Evolutionary conservation across 2,329 filamentous ascomycete species (phyloP).

Genomic region (Colletotrichum sp.): DNA sequence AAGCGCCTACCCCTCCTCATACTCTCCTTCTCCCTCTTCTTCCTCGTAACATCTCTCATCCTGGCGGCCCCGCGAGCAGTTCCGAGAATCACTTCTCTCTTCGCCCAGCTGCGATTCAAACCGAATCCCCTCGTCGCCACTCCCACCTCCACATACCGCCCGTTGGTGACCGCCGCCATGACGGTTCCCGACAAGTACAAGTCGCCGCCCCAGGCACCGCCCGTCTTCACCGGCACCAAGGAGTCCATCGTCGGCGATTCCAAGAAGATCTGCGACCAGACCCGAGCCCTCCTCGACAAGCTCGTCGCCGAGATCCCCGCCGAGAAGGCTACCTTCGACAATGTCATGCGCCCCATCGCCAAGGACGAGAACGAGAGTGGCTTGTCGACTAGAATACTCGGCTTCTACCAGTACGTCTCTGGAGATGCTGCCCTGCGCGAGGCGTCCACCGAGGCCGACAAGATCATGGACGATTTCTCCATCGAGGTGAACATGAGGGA

Average conservation of each 20-base stretch:
- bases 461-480: conserved; percentile 75
- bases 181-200: conserved; percentile 66
- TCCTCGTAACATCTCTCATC: conserved; percentile 61
- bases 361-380: conserved; percentile 71
- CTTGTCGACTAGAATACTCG: conserved; percentile 68
- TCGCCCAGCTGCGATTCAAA: conserved; percentile 57
- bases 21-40: conserved; percentile 58
- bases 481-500: conserved; percentile 84
- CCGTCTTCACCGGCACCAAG: conserved; percentile 77
- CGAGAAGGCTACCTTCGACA: conserved; percentile 57
- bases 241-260: conserved; percentile 71
- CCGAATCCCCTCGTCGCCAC: conserved; percentile 30
- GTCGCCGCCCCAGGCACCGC: conserved; percentile 78
- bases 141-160: conserved; percentile 29
- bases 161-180: conserved; percentile 62
- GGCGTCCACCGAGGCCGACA: conserved; percentile 78
- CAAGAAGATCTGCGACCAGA: conserved; percentile 67
- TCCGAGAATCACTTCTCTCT: conserved; percentile 62
- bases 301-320: conserved; percentile 66
- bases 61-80: conserved; percentile 70
- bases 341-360: conserved; percentile 70
- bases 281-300: conserved; percentile 68
- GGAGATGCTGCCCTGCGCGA: conserved; percentile 71
- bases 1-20: conserved; percentile 37
- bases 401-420: conserved; percentile 83